phyloP scores from a whole-genome alignment of 805 yeast genomes.

The Teunomyces stri region DNA sequence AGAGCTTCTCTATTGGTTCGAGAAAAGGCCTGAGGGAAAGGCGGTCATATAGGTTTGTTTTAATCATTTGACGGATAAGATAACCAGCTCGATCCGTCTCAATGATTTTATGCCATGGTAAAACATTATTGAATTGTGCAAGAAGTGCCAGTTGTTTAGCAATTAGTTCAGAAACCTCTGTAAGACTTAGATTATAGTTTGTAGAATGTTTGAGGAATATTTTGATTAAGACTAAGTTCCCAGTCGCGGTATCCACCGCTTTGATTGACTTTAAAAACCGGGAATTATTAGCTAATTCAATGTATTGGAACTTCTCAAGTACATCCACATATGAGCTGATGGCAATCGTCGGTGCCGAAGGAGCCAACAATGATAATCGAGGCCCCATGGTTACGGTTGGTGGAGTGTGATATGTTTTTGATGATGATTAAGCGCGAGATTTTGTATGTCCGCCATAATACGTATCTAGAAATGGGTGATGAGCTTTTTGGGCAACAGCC shows the following conservation, averaged over 20 bases:
- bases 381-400: constrained; percentile 65
- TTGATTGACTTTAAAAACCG: constrained; percentile 83
- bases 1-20: constrained; percentile 74
- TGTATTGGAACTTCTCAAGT: constrained; percentile 69
- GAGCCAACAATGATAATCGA: constrained; percentile 79
- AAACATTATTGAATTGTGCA: constrained; percentile 52
- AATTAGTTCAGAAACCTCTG: constrained; percentile 22
- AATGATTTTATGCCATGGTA: constrained; percentile 70
- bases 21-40: constrained; percentile 84
- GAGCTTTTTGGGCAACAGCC: constrained; percentile 29
- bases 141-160: constrained; percentile 41
- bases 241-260: constrained; percentile 65
- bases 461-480: constrained; percentile 10
- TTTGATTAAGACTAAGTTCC: constrained; percentile 69
- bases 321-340: constrained; percentile 86
- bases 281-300: constrained; percentile 72
- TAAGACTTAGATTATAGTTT: constrained; percentile 21
- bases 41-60: constrained; percentile 82
- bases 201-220: constrained; percentile 72
- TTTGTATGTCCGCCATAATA: background rate
- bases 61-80: constrained; percentile 75
- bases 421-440: background rate
- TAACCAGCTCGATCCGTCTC: constrained; percentile 94
- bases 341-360: constrained; percentile 89
- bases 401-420: constrained; percentile 1